A percentile compares a stretch with the other conserved stretches of the same genome.
Evolutionary conservation across 2,329 filamentous ascomycete genomes (phyloP).

Genomic region (Calonectria ilicicola): DNA sequence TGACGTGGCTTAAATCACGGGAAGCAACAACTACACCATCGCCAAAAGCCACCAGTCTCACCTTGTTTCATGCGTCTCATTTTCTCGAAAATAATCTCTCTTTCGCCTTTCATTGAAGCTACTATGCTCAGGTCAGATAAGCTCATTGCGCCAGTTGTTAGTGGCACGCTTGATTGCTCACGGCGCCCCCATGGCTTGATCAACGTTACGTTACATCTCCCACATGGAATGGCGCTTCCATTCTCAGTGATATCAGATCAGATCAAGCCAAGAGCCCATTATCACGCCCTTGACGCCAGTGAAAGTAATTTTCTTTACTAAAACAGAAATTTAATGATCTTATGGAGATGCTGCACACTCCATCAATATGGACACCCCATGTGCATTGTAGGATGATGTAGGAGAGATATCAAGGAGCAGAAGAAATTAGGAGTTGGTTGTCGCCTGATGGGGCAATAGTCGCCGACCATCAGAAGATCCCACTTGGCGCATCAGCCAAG

Average conservation of each 20-base stretch:
- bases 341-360: background rate
- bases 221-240: conserved; percentile 5
- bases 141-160: conserved; percentile 23
- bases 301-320: background rate
- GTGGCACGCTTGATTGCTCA: conserved; percentile 35
- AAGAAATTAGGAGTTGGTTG: conserved; percentile 3
- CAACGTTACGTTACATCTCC: background rate
- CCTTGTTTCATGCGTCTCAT: background rate
- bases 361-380: conserved; percentile 1
- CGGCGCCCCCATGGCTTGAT: conserved; percentile 30
- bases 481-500: conserved; percentile 1
- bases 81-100: background rate
- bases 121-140: background rate
- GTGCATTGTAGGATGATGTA: conserved; percentile 29
- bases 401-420: background rate
- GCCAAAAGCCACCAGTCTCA: background rate
- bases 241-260: background rate
- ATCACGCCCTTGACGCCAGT: background rate
- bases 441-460: conserved; percentile 27
- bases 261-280: conserved; percentile 14
- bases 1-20: background rate
- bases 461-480: conserved; percentile 16
- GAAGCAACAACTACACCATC: background rate
- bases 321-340: background rate
- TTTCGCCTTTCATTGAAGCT: background rate